Evolutionary conservation across 2,329 filamentous ascomycete species (phyloP).

Genomic region (Drechslerella dactyloides): DNA sequence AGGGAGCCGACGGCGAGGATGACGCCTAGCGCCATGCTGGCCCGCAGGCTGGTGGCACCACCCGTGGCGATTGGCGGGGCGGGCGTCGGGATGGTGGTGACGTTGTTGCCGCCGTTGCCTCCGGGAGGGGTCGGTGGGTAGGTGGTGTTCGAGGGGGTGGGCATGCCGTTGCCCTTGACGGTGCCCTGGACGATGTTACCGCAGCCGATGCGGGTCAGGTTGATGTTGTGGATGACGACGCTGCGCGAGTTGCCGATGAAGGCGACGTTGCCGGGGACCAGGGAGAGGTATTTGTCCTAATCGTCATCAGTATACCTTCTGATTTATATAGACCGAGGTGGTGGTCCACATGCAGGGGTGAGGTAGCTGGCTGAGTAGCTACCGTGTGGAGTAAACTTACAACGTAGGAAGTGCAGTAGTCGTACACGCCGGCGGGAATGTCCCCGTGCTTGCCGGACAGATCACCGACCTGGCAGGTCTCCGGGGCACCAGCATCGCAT

Average conservation of each 20-base stretch:
- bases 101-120: neutral
- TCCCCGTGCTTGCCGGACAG: constrained; percentile 75
- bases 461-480: constrained; percentile 77
- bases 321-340: neutral
- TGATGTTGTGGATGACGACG: constrained; percentile 67
- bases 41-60: constrained; percentile 18
- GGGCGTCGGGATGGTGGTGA: constrained; percentile 1
- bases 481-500: constrained; percentile 66
- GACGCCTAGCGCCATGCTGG: constrained; percentile 19
- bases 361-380: neutral
- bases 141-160: constrained; percentile 3
- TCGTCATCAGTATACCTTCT: neutral
- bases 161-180: neutral
- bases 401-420: constrained; percentile 33
- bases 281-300: constrained; percentile 66
- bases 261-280: constrained; percentile 62
- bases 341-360: neutral
- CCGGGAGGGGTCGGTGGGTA: too few relatives aligned
- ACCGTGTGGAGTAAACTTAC: too few relatives aligned
- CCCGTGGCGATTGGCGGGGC: constrained; percentile 19
- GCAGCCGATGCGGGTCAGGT: constrained; percentile 67
- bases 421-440: constrained; percentile 28
- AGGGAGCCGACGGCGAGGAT: constrained; percentile 21
- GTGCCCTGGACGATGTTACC: constrained; percentile 65
- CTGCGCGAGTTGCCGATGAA: constrained; percentile 70